phyloP scores from a whole-genome alignment of 2,329 filamentous ascomycete species.

The Phaeophleospora eucalypticola region DNA sequence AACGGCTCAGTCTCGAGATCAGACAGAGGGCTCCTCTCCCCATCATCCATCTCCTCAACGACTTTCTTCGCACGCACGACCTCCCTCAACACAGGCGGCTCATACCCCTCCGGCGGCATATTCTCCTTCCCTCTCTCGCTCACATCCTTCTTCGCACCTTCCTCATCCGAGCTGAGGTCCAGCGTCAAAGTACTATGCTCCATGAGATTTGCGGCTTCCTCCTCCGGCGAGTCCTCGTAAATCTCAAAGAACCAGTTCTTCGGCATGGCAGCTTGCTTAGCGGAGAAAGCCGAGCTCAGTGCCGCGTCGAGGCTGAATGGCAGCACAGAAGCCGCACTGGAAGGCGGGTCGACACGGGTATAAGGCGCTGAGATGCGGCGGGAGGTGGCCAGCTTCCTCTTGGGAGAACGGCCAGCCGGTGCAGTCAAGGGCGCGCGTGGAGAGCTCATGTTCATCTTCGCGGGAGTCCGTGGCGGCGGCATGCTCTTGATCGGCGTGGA shows the following conservation, averaged over 20 bases:
- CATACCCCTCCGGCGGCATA: conserved; percentile 62
- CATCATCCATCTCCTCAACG: conserved; percentile 34
- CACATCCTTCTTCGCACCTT: conserved; percentile 55
- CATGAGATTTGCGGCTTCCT: conserved; percentile 87
- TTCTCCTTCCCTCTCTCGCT: conserved; percentile 82
- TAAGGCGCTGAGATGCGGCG: conserved; percentile 63
- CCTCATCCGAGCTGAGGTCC: conserved; percentile 87
- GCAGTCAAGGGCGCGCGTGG: conserved; percentile 48
- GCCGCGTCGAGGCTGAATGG: conserved; percentile 85
- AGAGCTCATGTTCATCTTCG: conserved; percentile 38
- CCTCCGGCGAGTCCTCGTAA: conserved; percentile 83
- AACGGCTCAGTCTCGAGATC: conserved; percentile 35
- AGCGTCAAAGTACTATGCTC: conserved; percentile 83
- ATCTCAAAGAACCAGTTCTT: conserved; percentile 86
- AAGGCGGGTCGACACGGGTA: conserved; percentile 68
- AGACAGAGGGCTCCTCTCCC: conserved; percentile 31
- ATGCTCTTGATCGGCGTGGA: conserved; percentile 29
- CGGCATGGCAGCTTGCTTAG: conserved; percentile 54
- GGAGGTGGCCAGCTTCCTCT: conserved; percentile 60
- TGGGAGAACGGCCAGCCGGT: conserved; percentile 78
- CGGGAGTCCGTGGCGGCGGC: conserved; percentile 39
- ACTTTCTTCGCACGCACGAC: conserved; percentile 30
- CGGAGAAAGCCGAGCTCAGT: conserved; percentile 68
- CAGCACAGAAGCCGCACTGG: conserved; percentile 47
- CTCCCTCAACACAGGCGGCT: conserved; percentile 26